phyloP scores from a whole-genome alignment of 2,329 filamentous ascomycete genomes.

The Hortaea werneckii region DNA sequence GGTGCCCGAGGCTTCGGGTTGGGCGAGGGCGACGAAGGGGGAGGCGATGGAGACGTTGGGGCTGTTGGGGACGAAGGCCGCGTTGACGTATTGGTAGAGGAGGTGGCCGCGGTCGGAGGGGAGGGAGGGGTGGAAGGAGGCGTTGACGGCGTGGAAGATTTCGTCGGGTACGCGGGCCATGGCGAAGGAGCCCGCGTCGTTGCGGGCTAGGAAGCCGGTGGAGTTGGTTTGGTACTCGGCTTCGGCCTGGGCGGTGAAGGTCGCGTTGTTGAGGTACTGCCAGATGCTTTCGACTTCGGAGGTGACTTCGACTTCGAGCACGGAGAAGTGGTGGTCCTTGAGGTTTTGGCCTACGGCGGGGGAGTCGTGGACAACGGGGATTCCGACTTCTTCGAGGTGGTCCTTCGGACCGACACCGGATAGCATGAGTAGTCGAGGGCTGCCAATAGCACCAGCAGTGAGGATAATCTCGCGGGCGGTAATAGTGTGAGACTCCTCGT shows the following conservation, averaged over 20 bases:
- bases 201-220: conserved; percentile 33
- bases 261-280: conserved; percentile 8
- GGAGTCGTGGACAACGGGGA: conserved; percentile 45
- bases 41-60: background rate
- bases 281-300: conserved; percentile 8
- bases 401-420: conserved; percentile 47
- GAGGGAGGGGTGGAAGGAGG: background rate
- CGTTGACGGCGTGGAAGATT: conserved; percentile 44
- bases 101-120: background rate
- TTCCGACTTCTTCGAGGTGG: conserved; percentile 37
- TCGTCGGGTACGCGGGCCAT: conserved; percentile 39
- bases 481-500: conserved; percentile 10
- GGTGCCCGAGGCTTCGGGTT: background rate
- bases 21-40: background rate
- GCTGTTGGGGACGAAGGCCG: background rate
- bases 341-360: conserved; percentile 56
- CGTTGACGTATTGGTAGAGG: background rate
- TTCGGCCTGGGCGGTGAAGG: conserved; percentile 16
- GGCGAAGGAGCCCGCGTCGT: conserved; percentile 45
- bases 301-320: conserved; percentile 37
- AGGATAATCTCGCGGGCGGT: conserved; percentile 21
- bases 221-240: conserved; percentile 16
- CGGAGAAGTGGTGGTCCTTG: conserved; percentile 50
- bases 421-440: conserved; percentile 22
- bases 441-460: conserved; percentile 20